phyloP scores from a whole-genome alignment of 192 early-diverging fungal species.

The Nowakowskiella sp. region DNA sequence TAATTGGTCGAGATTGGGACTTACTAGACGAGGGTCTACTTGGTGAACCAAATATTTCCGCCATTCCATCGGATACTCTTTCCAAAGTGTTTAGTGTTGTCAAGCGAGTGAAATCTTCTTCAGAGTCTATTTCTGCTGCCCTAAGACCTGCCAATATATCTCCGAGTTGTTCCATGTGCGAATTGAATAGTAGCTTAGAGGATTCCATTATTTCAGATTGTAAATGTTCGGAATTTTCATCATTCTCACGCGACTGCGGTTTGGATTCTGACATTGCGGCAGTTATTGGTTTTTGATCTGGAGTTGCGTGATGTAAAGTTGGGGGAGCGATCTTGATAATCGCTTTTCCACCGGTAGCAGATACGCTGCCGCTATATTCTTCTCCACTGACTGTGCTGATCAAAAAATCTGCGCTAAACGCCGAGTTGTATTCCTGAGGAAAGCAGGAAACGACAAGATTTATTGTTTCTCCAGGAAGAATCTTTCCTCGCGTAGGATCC shows the following conservation, averaged over 20 bases:
- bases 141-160: constrained; percentile 45
- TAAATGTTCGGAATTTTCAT: neutral
- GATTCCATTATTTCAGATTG: constrained; percentile 18
- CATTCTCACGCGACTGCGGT: constrained; percentile 8
- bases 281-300: constrained; percentile 10
- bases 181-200: constrained; percentile 22
- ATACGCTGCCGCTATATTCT: constrained; percentile 33
- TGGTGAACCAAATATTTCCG: constrained; percentile 7
- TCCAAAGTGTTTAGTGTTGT: neutral
- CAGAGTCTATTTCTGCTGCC: constrained; percentile 40
- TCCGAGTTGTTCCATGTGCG: constrained; percentile 43
- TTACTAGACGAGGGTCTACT: neutral
- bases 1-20: constrained; percentile 1
- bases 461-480: constrained; percentile 25
- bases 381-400: constrained; percentile 47
- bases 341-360: constrained; percentile 46
- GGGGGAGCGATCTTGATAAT: constrained; percentile 46
- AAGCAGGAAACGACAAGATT: constrained; percentile 29
- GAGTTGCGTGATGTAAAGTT: constrained; percentile 4
- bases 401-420: constrained; percentile 34
- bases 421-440: constrained; percentile 41
- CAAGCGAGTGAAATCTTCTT: constrained; percentile 1
- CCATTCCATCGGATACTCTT: constrained; percentile 7
- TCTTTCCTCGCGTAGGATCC: constrained; percentile 36
- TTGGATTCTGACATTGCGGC: constrained; percentile 28